A percentile compares a stretch with the other conserved stretches of the same genome.
These are phyloP conservation scores for Malus hybrid DNA, from an alignment of 331 rosid species.

Conservation along the genomic window DNA sequence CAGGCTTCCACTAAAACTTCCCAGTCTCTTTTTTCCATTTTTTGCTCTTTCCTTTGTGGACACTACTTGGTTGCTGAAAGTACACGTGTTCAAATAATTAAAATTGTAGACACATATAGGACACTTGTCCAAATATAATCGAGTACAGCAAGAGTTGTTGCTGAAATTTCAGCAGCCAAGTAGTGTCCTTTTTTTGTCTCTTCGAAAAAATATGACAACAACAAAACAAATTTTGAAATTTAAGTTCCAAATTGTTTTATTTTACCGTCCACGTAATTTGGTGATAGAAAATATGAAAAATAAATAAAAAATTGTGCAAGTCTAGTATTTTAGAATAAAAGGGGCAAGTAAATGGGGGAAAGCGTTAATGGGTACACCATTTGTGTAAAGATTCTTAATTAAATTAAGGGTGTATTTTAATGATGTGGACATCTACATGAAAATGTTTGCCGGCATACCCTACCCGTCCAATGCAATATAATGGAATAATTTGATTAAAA, in stretches of 20 bases:
- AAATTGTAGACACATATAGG: too few species aligned
- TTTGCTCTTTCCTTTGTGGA: neutral
- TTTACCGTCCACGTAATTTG: neutral
- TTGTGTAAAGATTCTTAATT: slow-evolving; percentile 15
- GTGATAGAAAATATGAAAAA: neutral
- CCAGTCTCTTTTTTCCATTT: neutral
- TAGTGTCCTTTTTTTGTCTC: too few species aligned
- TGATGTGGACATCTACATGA: slow-evolving; percentile 35
- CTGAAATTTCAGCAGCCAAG: too few species aligned
- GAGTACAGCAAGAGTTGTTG: too few species aligned
- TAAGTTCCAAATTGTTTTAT: neutral
- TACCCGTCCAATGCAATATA: slow-evolving; percentile 33
- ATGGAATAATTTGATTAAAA: neutral
- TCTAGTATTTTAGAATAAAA: neutral
- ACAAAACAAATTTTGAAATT: neutral
- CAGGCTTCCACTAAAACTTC: neutral
- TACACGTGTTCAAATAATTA: too few species aligned
- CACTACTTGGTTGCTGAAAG: too few species aligned
- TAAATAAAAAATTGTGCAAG: neutral
- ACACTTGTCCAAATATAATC: too few species aligned
- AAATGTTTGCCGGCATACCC: slow-evolving; percentile 49
- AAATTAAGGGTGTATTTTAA: slow-evolving; percentile 5
- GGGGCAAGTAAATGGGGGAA: slow-evolving; percentile 7
- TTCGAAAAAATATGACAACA: neutral
- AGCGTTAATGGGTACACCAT: slow-evolving; percentile 2